A percentile compares a stretch with the other conserved stretches of the same genome.
These are phyloP conservation scores for Achaetomium macrosporum DNA, from an alignment of 2,329 filamentous ascomycete genomes.

Conservation along the genomic window DNA sequence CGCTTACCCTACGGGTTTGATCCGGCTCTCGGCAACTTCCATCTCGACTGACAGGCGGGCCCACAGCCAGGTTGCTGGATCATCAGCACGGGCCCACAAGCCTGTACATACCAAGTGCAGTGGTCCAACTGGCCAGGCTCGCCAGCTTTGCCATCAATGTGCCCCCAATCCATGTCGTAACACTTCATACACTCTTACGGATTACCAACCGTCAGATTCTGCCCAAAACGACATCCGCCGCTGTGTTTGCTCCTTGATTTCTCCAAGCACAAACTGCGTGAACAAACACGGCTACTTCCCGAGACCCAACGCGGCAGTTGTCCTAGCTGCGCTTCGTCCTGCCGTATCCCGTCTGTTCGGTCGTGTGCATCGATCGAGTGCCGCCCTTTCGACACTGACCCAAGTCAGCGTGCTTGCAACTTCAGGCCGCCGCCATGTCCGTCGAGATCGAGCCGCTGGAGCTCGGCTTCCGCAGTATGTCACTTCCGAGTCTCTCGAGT, in stretches of 20 bases:
- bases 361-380: background rate
- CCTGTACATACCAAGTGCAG: slow-evolving; percentile 9
- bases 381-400: background rate
- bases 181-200: slow-evolving; percentile 1
- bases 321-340: background rate
- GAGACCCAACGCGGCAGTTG: background rate
- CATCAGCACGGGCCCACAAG: slow-evolving; percentile 21
- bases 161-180: slow-evolving; percentile 21
- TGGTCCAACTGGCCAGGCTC: slow-evolving; percentile 19
- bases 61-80: no score
- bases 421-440: slow-evolving; percentile 61
- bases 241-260: background rate
- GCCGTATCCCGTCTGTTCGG: background rate
- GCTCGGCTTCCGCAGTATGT: slow-evolving; percentile 87
- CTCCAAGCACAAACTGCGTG: background rate
- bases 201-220: slow-evolving; percentile 14
- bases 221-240: slow-evolving; percentile 1
- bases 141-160: slow-evolving; percentile 21
- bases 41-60: no score
- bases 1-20: no score
- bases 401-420: background rate
- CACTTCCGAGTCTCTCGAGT: background rate
- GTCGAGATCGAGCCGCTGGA: slow-evolving; percentile 89
- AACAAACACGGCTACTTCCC: background rate
- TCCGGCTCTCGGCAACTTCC: no score